phyloP scores from a whole-genome alignment of 129 eudicot genomes.

The Chrysanthemum seticuspe region DNA sequence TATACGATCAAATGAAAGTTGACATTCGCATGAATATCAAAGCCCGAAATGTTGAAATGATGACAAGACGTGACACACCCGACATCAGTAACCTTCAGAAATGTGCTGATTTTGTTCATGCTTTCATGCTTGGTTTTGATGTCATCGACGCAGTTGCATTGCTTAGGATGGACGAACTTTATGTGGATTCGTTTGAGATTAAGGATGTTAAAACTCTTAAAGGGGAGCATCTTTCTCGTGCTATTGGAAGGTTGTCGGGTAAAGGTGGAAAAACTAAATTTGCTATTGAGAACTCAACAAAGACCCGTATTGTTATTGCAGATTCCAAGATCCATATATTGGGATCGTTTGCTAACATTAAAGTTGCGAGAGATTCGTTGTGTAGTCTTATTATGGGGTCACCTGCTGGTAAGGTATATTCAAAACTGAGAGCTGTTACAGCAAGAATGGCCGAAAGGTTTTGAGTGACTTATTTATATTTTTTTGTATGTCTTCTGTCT shows the following conservation, averaged over 20 bases:
- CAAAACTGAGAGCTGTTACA: conserved; percentile 65
- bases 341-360: conserved; percentile 70
- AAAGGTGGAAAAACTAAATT: conserved; percentile 77
- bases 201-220: conserved; percentile 72
- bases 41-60: conserved; percentile 62
- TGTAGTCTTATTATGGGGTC: conserved; percentile 78
- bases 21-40: conserved; percentile 81
- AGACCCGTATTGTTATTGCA: conserved; percentile 75
- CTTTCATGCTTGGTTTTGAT: conserved; percentile 78
- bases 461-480: conserved; percentile 19
- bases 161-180: conserved; percentile 71
- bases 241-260: conserved; percentile 71
- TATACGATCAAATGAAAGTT: conserved; percentile 70
- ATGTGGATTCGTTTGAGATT: conserved; percentile 75
- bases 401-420: conserved; percentile 67
- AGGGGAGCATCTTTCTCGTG: conserved; percentile 74
- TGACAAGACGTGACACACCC: conserved; percentile 67
- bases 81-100: conserved; percentile 76
- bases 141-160: conserved; percentile 62
- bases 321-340: conserved; percentile 72
- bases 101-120: conserved; percentile 79
- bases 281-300: conserved; percentile 73
- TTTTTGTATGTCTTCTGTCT: background rate
- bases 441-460: conserved; percentile 72
- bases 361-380: conserved; percentile 66